Evolutionary conservation across 140 eudicot species (phyloP).

Genomic region (Bidens hawaiensis): DNA sequence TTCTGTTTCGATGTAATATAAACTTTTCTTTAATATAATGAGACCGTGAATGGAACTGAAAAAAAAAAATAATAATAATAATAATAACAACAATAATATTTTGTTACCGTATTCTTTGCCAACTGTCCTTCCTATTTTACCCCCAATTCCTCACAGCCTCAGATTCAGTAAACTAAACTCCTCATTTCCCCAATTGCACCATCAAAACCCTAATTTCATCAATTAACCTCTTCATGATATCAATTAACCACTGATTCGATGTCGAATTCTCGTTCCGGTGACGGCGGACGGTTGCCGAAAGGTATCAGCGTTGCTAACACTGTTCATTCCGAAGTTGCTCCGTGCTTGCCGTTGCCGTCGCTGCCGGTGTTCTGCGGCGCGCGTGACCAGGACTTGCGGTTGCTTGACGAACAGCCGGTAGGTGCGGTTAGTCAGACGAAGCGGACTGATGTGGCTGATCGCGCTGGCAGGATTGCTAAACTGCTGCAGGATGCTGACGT

Average conservation of each 20-base stretch:
- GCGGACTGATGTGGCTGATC: constrained; percentile 45
- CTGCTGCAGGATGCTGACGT: constrained; percentile 66
- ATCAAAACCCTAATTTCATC: constrained; percentile 27
- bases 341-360: constrained; percentile 90
- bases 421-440: constrained; percentile 32
- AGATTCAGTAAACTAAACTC: constrained; percentile 12
- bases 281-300: constrained; percentile 46
- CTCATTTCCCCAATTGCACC: constrained; percentile 9
- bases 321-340: constrained; percentile 82
- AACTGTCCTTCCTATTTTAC: constrained; percentile 12
- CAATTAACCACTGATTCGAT: constrained; percentile 22
- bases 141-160: too few relatives aligned
- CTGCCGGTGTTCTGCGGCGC: constrained; percentile 90
- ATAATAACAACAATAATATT: too few relatives aligned
- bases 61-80: too few relatives aligned
- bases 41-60: too few relatives aligned
- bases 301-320: constrained; percentile 82
- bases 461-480: constrained; percentile 58
- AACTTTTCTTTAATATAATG: too few relatives aligned
- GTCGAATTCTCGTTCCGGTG: constrained; percentile 44
- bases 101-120: constrained; percentile 18
- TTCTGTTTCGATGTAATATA: too few relatives aligned
- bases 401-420: constrained; percentile 44
- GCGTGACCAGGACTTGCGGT: constrained; percentile 68
- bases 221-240: constrained; percentile 19